Evolutionary conservation across 495 filamentous ascomycete genomes (phyloP).

Genomic region (Penicillium angulare): DNA sequence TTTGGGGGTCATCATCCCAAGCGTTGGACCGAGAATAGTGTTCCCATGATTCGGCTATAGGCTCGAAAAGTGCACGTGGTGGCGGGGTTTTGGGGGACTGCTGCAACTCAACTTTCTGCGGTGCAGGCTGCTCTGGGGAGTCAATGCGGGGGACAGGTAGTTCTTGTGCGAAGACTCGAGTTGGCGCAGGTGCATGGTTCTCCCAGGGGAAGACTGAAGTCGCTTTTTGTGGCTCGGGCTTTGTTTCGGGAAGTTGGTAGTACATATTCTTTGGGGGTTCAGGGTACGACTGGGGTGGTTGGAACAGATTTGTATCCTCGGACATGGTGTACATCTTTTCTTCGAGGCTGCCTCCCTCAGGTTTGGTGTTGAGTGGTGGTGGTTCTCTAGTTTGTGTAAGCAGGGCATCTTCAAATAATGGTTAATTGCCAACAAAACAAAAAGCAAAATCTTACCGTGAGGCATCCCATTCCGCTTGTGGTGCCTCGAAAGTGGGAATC

Average conservation of each 20-base stretch:
- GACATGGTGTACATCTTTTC: slow-evolving; percentile 74
- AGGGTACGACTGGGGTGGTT: slow-evolving; percentile 70
- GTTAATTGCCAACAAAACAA: background rate
- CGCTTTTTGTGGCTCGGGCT: slow-evolving; percentile 54
- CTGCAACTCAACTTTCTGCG: too few species aligned
- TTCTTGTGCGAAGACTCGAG: slow-evolving; percentile 70
- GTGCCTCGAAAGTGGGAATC: slow-evolving; percentile 42
- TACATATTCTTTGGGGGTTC: slow-evolving; percentile 83
- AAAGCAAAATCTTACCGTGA: slow-evolving; percentile 47
- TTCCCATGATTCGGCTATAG: slow-evolving; percentile 57
- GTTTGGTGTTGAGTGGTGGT: slow-evolving; percentile 69
- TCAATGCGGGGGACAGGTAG: slow-evolving; percentile 17
- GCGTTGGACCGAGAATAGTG: slow-evolving; percentile 70
- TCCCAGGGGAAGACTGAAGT: slow-evolving; percentile 89
- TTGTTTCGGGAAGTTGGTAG: slow-evolving; percentile 69
- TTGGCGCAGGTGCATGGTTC: slow-evolving; percentile 56
- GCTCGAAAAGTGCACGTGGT: slow-evolving; percentile 28
- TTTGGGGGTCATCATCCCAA: slow-evolving; percentile 84
- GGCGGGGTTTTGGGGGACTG: too few species aligned
- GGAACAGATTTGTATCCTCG: slow-evolving; percentile 64
- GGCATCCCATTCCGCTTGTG: slow-evolving; percentile 65
- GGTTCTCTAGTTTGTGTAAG: slow-evolving; percentile 56
- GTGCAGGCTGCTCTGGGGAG: slow-evolving; percentile 1
- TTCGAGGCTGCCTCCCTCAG: slow-evolving; percentile 77
- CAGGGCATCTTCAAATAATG: background rate